These are phyloP conservation scores for Puccinia brachypodii DNA, from an alignment of 1,284 basidiomycete genomes.

Conservation along the genomic window DNA sequence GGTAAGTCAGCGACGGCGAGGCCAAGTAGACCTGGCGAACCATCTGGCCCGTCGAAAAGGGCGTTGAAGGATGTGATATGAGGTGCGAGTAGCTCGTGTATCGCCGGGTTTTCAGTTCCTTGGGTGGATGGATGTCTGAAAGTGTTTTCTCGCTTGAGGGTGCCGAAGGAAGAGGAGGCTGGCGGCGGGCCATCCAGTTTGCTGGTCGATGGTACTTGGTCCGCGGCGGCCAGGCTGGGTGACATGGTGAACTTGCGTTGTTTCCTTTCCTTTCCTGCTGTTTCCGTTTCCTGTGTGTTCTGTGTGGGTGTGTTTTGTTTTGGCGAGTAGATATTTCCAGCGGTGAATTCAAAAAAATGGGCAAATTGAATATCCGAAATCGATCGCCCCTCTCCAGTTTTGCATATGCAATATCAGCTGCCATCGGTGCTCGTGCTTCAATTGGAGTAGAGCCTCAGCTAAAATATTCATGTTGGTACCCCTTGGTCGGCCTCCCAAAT, in stretches of 20 bases:
- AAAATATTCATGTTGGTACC: too few relatives aligned
- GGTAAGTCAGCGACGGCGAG: slow-evolving; percentile 80
- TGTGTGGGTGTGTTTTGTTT: too few relatives aligned
- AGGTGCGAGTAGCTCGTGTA: slow-evolving; percentile 90
- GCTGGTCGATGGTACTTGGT: slow-evolving; percentile 47
- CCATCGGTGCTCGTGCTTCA: too few relatives aligned
- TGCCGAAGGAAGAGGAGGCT: slow-evolving; percentile 65
- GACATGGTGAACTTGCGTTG: neutral
- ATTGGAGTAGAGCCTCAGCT: too few relatives aligned
- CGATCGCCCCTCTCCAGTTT: too few relatives aligned
- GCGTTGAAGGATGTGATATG: slow-evolving; percentile 97
- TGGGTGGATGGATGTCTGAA: slow-evolving; percentile 76
- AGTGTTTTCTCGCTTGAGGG: slow-evolving; percentile 74
- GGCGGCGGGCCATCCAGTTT: slow-evolving; percentile 13
- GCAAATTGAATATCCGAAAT: too few relatives aligned
- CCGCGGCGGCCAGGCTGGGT: slow-evolving; percentile 50
- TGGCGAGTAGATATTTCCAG: too few relatives aligned
- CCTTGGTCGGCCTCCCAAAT: too few relatives aligned
- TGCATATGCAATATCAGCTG: too few relatives aligned
- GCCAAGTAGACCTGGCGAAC: slow-evolving; percentile 76
- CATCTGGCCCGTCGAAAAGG: slow-evolving; percentile 73
- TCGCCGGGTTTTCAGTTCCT: slow-evolving; percentile 72
- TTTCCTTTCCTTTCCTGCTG: too few relatives aligned
- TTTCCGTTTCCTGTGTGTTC: too few relatives aligned
- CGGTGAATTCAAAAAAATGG: too few relatives aligned